Conservation (phyloP, 768 basidiomycete species). For the Hortiboletus campestris region DNA sequence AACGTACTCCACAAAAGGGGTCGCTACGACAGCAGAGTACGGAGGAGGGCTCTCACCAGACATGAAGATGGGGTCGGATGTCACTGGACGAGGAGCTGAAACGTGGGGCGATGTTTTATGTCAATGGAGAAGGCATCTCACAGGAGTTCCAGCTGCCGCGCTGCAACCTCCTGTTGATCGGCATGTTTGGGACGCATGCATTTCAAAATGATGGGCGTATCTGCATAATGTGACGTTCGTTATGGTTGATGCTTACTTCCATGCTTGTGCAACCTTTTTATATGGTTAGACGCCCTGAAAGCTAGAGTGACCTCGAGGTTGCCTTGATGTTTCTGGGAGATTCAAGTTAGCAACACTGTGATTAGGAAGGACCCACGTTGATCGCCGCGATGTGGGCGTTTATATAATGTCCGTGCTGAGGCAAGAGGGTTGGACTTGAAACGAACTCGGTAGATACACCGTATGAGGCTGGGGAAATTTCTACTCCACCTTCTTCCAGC, state of each 20-base stretch:
- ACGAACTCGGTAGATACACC: too few relatives aligned
- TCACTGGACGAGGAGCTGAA: neutral
- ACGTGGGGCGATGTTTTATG: neutral
- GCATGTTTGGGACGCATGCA: neutral
- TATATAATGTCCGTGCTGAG: neutral
- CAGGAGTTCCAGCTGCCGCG: neutral
- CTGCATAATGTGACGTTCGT: conserved; percentile 4
- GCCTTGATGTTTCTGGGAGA: conserved; percentile 3
- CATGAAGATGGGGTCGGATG: conserved; percentile 1
- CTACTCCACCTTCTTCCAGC: too few relatives aligned
- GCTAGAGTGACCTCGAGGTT: neutral
- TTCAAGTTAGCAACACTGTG: neutral
- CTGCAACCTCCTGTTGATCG: conserved; percentile 4
- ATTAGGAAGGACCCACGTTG: neutral
- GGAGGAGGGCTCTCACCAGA: conserved; percentile 16
- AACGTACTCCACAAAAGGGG: conserved; percentile 5
- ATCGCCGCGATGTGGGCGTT: neutral
- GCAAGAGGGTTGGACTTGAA: too few relatives aligned
- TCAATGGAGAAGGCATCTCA: neutral
- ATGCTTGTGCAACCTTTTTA: too few relatives aligned
- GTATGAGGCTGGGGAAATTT: too few relatives aligned
- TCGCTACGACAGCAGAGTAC: conserved; percentile 9
- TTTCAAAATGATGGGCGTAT: conserved; percentile 1
- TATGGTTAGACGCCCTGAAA: neutral
- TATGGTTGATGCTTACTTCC: too few relatives aligned